These are phyloP conservation scores for Hericium coralloides DNA, from an alignment of 768 basidiomycete species.

Conservation along the genomic window DNA sequence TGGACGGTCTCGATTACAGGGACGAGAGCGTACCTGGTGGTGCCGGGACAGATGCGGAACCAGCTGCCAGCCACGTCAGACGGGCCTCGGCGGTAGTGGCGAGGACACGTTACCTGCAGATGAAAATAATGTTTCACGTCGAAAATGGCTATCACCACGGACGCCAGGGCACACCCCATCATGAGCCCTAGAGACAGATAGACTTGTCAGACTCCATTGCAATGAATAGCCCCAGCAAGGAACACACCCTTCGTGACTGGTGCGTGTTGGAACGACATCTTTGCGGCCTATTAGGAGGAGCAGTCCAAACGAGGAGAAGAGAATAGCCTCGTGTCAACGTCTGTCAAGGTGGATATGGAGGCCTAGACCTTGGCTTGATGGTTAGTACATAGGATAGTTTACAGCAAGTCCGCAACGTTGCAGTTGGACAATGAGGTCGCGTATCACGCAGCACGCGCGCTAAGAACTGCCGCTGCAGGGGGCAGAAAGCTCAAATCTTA, in stretches of 20 bases:
- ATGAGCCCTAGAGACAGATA: constrained; percentile 52
- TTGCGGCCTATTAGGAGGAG: neutral
- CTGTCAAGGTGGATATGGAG: neutral
- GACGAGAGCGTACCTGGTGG: constrained; percentile 55
- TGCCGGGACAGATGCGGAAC: constrained; percentile 85
- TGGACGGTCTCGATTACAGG: neutral
- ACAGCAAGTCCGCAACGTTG: too few species aligned
- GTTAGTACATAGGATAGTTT: too few species aligned
- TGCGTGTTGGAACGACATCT: constrained; percentile 78
- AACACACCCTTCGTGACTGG: constrained; percentile 68
- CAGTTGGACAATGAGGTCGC: too few species aligned
- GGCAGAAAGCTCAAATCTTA: too few species aligned
- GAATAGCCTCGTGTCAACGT: neutral
- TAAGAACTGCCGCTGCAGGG: too few species aligned
- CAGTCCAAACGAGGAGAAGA: neutral
- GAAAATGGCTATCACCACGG: constrained; percentile 69
- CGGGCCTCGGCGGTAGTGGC: neutral
- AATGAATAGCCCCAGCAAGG: neutral
- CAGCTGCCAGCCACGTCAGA: constrained; percentile 34
- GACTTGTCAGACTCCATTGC: neutral
- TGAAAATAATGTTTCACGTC: constrained; percentile 87
- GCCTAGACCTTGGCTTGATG: too few species aligned
- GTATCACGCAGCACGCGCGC: too few species aligned
- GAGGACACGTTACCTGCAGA: constrained; percentile 45
- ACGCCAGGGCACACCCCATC: constrained; percentile 58